These are phyloP conservation scores for Rhizoclosmatium globosum DNA, from an alignment of 192 early-diverging fungal genomes.

Conservation along the genomic window DNA sequence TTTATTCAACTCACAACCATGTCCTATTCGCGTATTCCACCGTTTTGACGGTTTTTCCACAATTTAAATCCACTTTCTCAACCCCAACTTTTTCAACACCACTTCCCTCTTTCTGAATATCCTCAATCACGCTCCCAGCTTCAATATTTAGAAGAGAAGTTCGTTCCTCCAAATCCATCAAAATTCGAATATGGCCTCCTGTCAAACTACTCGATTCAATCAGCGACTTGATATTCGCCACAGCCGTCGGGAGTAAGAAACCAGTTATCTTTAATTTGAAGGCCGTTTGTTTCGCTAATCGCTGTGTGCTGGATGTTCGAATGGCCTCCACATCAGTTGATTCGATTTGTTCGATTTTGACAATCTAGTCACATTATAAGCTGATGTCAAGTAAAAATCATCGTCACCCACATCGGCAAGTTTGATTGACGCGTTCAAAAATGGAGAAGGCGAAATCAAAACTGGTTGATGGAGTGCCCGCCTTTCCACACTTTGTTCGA, in stretches of 20 bases:
- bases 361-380: slow-evolving; percentile 4
- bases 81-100: neutral
- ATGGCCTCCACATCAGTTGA: neutral
- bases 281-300: neutral
- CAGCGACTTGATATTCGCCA: neutral
- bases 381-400: neutral
- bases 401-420: slow-evolving; percentile 6
- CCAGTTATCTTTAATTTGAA: neutral
- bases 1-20: neutral
- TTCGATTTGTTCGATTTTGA: slow-evolving; percentile 17
- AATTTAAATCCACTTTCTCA: neutral
- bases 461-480: slow-evolving; percentile 20
- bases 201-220: neutral
- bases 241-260: neutral
- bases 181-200: neutral
- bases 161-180: slow-evolving; percentile 3
- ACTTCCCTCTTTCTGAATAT: neutral
- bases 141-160: neutral
- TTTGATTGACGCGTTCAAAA: slow-evolving; percentile 22
- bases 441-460: slow-evolving; percentile 23
- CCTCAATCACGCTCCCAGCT: neutral
- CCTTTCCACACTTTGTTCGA: slow-evolving; percentile 26
- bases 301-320: neutral
- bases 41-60: slow-evolving; percentile 5
- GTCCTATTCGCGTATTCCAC: neutral